Evolutionary conservation across 2,329 filamentous ascomycete genomes (phyloP), one percentile per base, ranked within the genome.

Genomic region (Fusarium sp.): DNA sequence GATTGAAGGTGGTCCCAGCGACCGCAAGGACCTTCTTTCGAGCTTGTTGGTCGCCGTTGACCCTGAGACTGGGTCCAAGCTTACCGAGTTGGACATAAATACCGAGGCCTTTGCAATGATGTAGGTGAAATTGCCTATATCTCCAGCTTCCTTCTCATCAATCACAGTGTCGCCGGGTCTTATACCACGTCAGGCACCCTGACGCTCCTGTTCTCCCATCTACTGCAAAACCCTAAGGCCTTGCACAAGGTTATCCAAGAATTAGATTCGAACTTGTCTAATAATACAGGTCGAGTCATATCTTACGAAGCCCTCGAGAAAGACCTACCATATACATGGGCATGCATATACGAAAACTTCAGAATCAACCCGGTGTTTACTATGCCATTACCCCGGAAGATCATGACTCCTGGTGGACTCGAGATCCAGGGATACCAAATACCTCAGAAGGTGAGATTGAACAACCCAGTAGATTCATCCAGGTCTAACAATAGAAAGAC

Each of bases 221-320:
- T 54, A 7, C 5, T 38, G 2, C 18, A 5, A 8, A 54, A 26
- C 24, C 18, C 24, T 2, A 10, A 28, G 8, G 9, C 8, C 5
- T 11, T 54, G 6, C 6, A 38, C 0, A 22, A 12, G 4, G 24
- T 54, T 6, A 13, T 22, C 5, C 9, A 22, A 54, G 51, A 54
- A 12, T 13, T 38, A 8, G 34, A 38, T 38, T 17, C 24, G 5
- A 38, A 22, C 3, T 26, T 54, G 0, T 8, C 24, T 7, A 11
- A 38, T 9, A 3, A 38, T 11, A 13, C 6, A 0, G 17, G 18
- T 8, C 24, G 0, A 28, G 51, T n/a, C 2, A n/a, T 28, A 9
- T 6, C 51, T 2, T 54, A 28, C 11, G 4, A 8, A 1, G 6
- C 24, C 14, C 51, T 28, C 15, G 51, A 54, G 34, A 54, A 54